Evolutionary conservation across 176 grass and related monocot species (phyloP), one percentile per base, ranked within the genome.

Genomic region (Tuctoria greenei): DNA sequence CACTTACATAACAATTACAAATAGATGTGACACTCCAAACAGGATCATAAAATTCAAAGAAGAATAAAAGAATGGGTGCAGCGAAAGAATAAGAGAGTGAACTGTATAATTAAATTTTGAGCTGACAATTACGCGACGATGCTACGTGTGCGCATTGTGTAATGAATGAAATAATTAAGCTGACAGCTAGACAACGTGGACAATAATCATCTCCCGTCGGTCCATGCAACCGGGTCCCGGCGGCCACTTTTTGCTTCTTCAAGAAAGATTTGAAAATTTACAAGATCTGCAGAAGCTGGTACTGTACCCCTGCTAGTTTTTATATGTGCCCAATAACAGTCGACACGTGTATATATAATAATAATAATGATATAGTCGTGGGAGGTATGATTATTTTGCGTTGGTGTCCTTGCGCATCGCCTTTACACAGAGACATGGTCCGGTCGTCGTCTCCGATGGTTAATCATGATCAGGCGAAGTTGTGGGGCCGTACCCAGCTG

Each of bases 221-320:
- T 54, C 20, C 20, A 8, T 54, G 20, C 6, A 54, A 8, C 51
- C 21, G 20, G 51, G 5, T 21, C 51, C 8, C 2, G 10, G 5
- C 11, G 16, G n/a, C n/a, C n/a, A 47, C 20, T 61, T 74, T 25
- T 28, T 47, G n/a, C 15, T 41, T 69, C 1, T 75, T 86, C 71
- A 63, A 81, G 71, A 52, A 86, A 76, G 84, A 86, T 86, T 61
- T 55, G 37, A 35, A 64, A 24, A 44, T 81, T 81, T 37, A 70
- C 64, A 45, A 27, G 34, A 76, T 75, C 77, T 74, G 77, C 6
- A 51, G 21, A 13, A 65, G 76, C 28, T 14, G n/a, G 76, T 79
- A 85, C 61, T 60, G 69, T 21, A 50, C 76, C 35, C 76, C 35
- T 6, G 25, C 25, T 3, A n/a, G 58, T 58, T 61, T 37, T 42